Percentiles rank a stretch among this genome's conserved stretches.
phyloP scores from a whole-genome alignment of 495 filamentous ascomycete species.

The Aspergillus coremiiformis region DNA sequence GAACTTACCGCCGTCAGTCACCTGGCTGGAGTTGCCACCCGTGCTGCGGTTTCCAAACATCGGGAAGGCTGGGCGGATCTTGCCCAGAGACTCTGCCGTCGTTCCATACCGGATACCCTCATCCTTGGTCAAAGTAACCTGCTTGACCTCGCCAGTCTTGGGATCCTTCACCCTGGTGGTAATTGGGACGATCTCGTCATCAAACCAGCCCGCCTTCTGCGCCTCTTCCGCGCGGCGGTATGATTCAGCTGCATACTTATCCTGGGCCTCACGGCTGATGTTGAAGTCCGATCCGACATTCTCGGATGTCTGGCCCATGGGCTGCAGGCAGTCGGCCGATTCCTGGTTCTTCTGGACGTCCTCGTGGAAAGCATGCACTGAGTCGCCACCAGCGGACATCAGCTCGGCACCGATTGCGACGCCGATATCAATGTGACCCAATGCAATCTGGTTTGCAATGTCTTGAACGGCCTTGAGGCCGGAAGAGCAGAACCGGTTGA shows the following conservation, averaged over 20 bases:
- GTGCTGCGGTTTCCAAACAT: constrained; percentile 82
- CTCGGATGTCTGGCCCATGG: constrained; percentile 97
- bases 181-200: constrained; percentile 91
- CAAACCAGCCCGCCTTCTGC: constrained; percentile 89
- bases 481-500: constrained; percentile 96
- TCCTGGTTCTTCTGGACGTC: constrained; percentile 71
- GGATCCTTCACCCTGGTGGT: constrained; percentile 72
- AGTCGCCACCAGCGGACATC: constrained; percentile 69
- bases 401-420: constrained; percentile 81
- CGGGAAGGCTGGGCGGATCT: constrained; percentile 88
- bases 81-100: constrained; percentile 68
- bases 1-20: constrained; percentile 72
- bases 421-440: constrained; percentile 77
- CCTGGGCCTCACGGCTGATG: constrained; percentile 70
- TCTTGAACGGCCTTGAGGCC: constrained; percentile 92
- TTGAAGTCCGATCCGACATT: constrained; percentile 92
- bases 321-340: constrained; percentile 76
- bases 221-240: constrained; percentile 80
- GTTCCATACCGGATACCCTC: constrained; percentile 88
- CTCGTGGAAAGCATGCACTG: constrained; percentile 68
- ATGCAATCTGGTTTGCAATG: constrained; percentile 80
- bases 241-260: constrained; percentile 77
- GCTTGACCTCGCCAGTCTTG: constrained; percentile 67
- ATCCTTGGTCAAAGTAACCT: constrained; percentile 72
- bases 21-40: constrained; percentile 92